Evolutionary conservation across 1,284 basidiomycete genomes (phyloP), one percentile per base, ranked within the genome.

Genomic region (Cryptococcus sp.): DNA sequence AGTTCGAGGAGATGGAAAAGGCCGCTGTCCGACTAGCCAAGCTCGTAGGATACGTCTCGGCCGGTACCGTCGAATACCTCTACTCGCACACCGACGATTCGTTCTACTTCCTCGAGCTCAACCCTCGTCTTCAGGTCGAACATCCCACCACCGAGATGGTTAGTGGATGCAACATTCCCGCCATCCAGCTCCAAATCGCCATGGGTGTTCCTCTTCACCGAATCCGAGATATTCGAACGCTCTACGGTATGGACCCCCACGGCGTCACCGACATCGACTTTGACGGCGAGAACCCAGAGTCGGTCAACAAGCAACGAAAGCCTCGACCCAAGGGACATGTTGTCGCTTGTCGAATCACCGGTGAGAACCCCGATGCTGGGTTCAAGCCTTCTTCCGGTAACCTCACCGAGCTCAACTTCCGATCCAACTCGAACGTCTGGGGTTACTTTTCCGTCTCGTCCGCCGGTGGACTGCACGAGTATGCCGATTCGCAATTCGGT

Each of bases 121-220:
- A 99, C 75, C 95, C 95, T 39, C 94, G 95, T 82, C 85, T 98
- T 31, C 95, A 99, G 77, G 95, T 99, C 68, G 94, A 97, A 78
- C 93, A 95, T 72, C 95, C 95, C 18, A 98, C 95, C 18, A 99
- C 95, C 23, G 95, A 99, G 76, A 99, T 98, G 92, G 95, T 98
- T 28, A 86, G 88, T 7, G 94, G 95, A 19, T 94, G 98, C 73
- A 97, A 97, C 75, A 83, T 99, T 50, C 95, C 95, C 22, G 93
- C 93, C 46, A 89, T 94, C 21, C 95, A 99, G 74, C 82, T 98
- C 40, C 93, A 97, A 74, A 80, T 99, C 56, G 91, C 95, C 33
- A 98, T 99, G 95, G 95, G 95, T 77, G 82, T 98, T 52, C 93
- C 95, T 33, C 80, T 99, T 36, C 87, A 97, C 74, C 85, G 88